Evolutionary conservation across 306 rosid species (phyloP), one percentile per base, ranked within the genome.

Genomic region (Acacia acuminata): DNA sequence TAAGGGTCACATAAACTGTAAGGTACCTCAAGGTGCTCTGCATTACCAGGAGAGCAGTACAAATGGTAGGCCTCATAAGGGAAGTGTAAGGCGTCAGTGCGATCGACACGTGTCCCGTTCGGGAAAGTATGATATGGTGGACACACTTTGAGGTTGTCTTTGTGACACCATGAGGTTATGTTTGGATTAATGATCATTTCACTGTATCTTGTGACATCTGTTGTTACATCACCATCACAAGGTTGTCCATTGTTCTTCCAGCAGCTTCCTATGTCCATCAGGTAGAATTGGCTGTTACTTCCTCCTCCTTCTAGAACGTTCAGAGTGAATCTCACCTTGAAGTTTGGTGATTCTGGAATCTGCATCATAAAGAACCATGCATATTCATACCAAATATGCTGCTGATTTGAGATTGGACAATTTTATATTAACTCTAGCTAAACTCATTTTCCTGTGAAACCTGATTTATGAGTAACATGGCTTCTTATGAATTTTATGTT

Each of bases 321-420:
- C 48, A 90, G 63, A 15, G 77, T 87, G 73, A 90, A 84, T 68
- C 81, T 85, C 77, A 88, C 89, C 63, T 80, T 88, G 77, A 90
- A 90, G 70, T 90, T 85, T 70, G 94, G 94, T 75, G 94, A 90
- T 76, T 91, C 88, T n/a, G 94, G 94, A 55, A 91, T 82, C 94
- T 91, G 82, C 78, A 47, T 56, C 67, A 63, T 64, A 15, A 66
- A 34, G 71, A 30, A 30, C 38, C n/a, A 30, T 30, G 12, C 4
- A 14, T 13, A 25, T 61, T 61, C 8, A 27, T 61, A 25, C 16
- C 65, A 25, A 60, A 60, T 30, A 64, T 30, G 38, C 9, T 64
- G 69, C 34, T 25, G 36, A 61, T 61, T 61, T 61, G 67, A 20
- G 11, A 56, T 20, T 56, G 10, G 13, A 58, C 65, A 22, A 30